A percentile compares a stretch with the other conserved stretches of the same genome.
phyloP scores from a whole-genome alignment of 352 stramenopile species.

The Pythium sukuiense region DNA sequence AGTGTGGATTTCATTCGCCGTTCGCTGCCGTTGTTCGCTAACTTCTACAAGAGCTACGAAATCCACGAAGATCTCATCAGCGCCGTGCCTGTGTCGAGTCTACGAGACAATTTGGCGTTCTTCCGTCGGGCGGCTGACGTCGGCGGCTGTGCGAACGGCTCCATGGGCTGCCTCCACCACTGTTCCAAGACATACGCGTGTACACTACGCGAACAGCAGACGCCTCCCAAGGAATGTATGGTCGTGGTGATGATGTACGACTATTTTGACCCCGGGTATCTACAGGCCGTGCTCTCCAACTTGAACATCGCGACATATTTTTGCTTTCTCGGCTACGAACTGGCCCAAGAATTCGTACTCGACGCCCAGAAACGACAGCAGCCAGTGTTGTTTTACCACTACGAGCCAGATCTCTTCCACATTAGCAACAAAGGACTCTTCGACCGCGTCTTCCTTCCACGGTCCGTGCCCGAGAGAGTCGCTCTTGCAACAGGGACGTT shows the following conservation, averaged over 20 bases:
- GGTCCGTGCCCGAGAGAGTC: constrained; percentile 20
- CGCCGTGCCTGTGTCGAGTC: constrained; percentile 21
- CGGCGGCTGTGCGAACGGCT: constrained; percentile 26
- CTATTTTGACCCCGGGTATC: constrained; percentile 33
- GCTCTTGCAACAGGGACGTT: constrained; percentile 14
- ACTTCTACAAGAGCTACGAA: constrained; percentile 58
- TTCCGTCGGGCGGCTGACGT: constrained; percentile 29
- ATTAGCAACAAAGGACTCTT: constrained; percentile 32
- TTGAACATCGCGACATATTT: constrained; percentile 41
- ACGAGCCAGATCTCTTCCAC: constrained; percentile 45
- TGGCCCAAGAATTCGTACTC: constrained; percentile 17
- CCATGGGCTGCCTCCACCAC: constrained; percentile 1
- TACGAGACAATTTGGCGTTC: constrained; percentile 34
- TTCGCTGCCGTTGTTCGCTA: constrained; percentile 27
- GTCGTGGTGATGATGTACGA: constrained; percentile 41
- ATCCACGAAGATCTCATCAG: constrained; percentile 38
- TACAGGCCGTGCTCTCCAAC: constrained; percentile 38
- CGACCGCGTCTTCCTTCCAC: constrained; percentile 39
- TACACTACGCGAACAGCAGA: constrained; percentile 36
- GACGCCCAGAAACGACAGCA: constrained; percentile 3
- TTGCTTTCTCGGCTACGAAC: constrained; percentile 32
- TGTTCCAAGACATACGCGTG: constrained; percentile 38
- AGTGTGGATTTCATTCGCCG: constrained; percentile 36
- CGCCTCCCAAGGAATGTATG: constrained; percentile 29
- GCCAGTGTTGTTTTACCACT: constrained; percentile 48